A percentile compares a stretch with the other conserved stretches of the same genome.
phyloP scores from a whole-genome alignment of 805 yeast genomes.

The Barnettozyma botsteinii region DNA sequence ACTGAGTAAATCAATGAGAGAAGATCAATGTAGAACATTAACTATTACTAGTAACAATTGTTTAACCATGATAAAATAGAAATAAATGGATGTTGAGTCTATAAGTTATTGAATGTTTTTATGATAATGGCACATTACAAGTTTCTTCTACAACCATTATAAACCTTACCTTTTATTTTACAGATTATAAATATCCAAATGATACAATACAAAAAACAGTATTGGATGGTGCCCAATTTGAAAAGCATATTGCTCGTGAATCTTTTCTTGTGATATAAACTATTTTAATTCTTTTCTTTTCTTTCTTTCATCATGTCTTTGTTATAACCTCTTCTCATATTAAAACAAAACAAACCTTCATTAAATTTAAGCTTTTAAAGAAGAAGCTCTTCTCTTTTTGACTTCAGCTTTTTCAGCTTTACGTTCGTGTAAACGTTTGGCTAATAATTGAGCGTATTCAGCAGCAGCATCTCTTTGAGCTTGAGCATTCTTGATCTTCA shows the following conservation, averaged over 20 bases:
- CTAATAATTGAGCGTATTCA: slow-evolving; percentile 98
- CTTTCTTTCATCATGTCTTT: slow-evolving; percentile 7
- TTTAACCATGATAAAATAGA: too few species aligned
- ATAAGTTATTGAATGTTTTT: too few species aligned
- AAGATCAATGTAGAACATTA: too few species aligned
- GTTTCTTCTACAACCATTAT: too few species aligned
- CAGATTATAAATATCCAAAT: slow-evolving; percentile 10
- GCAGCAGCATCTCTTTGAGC: slow-evolving; percentile 99
- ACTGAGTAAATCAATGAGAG: too few species aligned
- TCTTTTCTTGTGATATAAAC: slow-evolving; percentile 4
- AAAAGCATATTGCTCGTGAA: slow-evolving; percentile 5
- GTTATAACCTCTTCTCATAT: slow-evolving; percentile 1
- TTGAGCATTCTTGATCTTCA: slow-evolving; percentile 95
- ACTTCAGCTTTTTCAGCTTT: slow-evolving; percentile 98
- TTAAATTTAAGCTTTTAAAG: slow-evolving; percentile 71
- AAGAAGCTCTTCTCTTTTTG: slow-evolving; percentile 99
- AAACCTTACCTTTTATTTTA: slow-evolving; percentile 7
- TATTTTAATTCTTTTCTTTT: neutral
- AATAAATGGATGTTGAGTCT: too few species aligned
- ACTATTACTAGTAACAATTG: too few species aligned
- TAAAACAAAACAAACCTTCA: slow-evolving; percentile 22
- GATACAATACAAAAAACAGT: slow-evolving; percentile 6
- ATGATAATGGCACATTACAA: too few species aligned
- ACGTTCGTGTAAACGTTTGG: slow-evolving; percentile 96
- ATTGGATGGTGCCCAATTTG: slow-evolving; percentile 2